A percentile compares a stretch with the other conserved stretches of the same genome.
These are phyloP conservation scores for Nicotiana attenuata DNA, from an alignment of 257 asterid genomes.

Conservation along the genomic window DNA sequence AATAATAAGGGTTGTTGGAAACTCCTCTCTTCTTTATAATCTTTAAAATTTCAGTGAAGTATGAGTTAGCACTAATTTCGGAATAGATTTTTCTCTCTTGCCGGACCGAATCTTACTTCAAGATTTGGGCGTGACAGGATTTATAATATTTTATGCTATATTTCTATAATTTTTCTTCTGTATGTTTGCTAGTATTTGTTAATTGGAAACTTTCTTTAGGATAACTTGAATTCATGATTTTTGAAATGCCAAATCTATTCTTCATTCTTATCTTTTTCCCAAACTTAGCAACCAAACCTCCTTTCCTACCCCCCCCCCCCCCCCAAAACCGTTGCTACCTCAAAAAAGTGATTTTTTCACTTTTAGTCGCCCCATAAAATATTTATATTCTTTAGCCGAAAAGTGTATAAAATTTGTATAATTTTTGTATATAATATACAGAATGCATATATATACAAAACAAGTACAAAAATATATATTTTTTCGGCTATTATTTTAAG, in stretches of 20 bases:
- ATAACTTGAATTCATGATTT: not conserved
- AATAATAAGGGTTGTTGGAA: slow-evolving; percentile 17
- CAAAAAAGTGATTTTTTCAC: no score
- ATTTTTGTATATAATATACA: no score
- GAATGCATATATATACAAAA: no score
- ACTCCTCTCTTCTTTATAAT: not conserved
- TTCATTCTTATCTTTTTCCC: not conserved
- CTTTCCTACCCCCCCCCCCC: no score
- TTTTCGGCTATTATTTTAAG: no score
- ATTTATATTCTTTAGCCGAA: no score
- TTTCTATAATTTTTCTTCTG: not conserved
- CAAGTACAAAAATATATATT: no score
- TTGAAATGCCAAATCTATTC: not conserved
- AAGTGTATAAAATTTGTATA: no score
- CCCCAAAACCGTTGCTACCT: no score
- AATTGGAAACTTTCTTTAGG: not conserved
- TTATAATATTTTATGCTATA: not conserved
- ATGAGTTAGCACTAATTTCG: slow-evolving; percentile 34
- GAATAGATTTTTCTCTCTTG: slow-evolving; percentile 17
- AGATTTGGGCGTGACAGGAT: slow-evolving; percentile 46
- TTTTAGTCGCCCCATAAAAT: no score
- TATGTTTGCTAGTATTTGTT: not conserved
- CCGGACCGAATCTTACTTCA: slow-evolving; percentile 30
- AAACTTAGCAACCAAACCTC: no score
- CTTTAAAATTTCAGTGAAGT: slow-evolving; percentile 19